Base-by-base conservation (phyloP, 1,139 yeast genomes). In the Pichiaceae sp. region DNA sequence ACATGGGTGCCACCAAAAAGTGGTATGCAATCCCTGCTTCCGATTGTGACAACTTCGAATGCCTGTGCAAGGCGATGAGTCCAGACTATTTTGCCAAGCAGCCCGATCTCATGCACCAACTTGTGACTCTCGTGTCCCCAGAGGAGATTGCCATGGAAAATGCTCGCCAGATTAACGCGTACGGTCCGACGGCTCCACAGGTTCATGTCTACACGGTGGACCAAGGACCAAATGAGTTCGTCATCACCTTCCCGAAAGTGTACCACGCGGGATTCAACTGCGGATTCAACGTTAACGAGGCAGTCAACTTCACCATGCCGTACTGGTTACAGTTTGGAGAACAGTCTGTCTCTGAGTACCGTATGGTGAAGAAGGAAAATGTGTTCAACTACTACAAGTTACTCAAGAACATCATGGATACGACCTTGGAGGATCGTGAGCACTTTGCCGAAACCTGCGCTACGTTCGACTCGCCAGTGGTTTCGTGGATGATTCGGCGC, bases 51-150 rank as follows among this genome's bases (percentile, higher is more conserved):
- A 51, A 59, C 29, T 80, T 82, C 52, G 84, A 80, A 44, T 44
- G 53, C 17, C 57, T 73, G 23, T 70, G 81, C 72, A 64, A 63
- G 40, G 56, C 62, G 9, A 54, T 70, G 26, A 85, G 91, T 1
- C 97, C 97, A 0, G 96, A 86, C 53, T 66, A 85, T 40, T 85
- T 89, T 54, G 71, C 74, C 34, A 75, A 80, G 49, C 96, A 89
- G 50, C 96, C 95, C 0, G 96, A 87, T 60, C 66, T 89, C 43
- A 62, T 89, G 38, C 95, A 85, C 58, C 96, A 89, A 54, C 63
- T 91, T 37, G 87, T 86, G 11, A 81, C 96, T 0, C 65, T 87
- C 51, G 57, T 87, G 3, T 78, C 89, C 4, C 96, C 96, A 0
- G 58, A 59, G 17, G 47, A 52, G 45, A 35, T 46, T 45, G 8